Conservation (phyloP, 176 grass and related monocot genomes). For the Cocos nucifera region DNA sequence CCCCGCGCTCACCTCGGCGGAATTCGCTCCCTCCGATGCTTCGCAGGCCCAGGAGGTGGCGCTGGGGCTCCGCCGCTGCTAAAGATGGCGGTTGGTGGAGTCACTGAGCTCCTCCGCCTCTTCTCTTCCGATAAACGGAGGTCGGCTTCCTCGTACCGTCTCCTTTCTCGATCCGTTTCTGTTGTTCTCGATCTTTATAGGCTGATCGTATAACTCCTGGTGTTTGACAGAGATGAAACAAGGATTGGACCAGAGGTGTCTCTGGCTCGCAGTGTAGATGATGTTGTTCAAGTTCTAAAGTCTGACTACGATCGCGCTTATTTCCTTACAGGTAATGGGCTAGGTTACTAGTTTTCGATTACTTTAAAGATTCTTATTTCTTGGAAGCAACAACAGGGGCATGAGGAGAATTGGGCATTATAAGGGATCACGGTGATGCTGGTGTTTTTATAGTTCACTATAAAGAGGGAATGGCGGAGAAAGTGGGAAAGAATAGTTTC, state of each 20-base stretch:
- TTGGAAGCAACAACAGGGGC: not conserved
- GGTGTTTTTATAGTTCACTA: no score
- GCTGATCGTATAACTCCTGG: not conserved
- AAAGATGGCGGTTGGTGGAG: constrained; percentile 22
- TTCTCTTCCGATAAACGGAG: constrained; percentile 45
- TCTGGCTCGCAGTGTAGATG: constrained; percentile 33
- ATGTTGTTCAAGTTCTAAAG: constrained; percentile 49
- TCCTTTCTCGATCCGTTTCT: not conserved
- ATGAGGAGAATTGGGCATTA: no score
- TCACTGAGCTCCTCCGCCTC: constrained; percentile 60
- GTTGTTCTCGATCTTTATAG: not conserved
- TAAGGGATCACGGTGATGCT: no score
- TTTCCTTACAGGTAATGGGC: constrained; percentile 62
- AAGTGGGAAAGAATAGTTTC: no score
- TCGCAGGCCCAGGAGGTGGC: not conserved
- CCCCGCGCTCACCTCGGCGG: not conserved
- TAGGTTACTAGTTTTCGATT: not conserved
- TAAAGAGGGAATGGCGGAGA: no score
- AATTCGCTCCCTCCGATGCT: constrained; percentile 7
- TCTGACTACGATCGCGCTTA: constrained; percentile 64
- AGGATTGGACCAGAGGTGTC: constrained; percentile 4
- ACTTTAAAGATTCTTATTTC: not conserved
- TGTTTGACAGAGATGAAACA: not conserved
- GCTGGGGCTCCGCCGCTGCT: constrained; percentile 20
- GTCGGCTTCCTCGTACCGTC: not conserved